These are phyloP conservation scores for Citrus australasica DNA, from an alignment of 345 rosid species.

Conservation along the genomic window DNA sequence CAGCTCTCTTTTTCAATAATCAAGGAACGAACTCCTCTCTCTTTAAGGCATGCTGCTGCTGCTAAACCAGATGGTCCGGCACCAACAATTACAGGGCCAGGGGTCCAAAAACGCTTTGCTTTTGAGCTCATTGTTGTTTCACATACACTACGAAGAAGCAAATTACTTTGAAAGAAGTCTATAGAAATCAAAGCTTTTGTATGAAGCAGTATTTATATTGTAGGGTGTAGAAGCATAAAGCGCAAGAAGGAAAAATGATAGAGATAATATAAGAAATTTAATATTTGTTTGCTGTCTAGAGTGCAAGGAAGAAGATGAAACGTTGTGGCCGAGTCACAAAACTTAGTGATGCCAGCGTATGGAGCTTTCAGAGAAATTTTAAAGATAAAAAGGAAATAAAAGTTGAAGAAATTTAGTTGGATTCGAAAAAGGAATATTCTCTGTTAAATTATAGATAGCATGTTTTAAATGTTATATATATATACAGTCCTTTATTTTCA, in stretches of 20 bases:
- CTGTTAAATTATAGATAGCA: background rate
- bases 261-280: background rate
- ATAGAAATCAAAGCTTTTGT: background rate
- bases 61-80: constrained; percentile 60
- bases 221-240: background rate
- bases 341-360: background rate
- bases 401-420: background rate
- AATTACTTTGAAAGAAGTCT: too few species aligned
- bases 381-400: background rate
- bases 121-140: background rate
- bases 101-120: constrained; percentile 24
- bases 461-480: background rate
- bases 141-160: too few species aligned
- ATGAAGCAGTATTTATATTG: background rate
- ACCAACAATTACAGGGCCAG: constrained; percentile 45
- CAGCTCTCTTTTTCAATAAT: constrained; percentile 50
- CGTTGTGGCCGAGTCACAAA: background rate
- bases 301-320: background rate
- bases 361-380: background rate
- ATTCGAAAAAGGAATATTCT: background rate
- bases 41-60: constrained; percentile 44
- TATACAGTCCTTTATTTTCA: too few species aligned
- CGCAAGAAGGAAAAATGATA: background rate
- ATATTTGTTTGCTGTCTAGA: too few species aligned
- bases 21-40: constrained; percentile 39